Conservation (phyloP, 768 basidiomycete genomes). For the Pulveroboletus sp. region DNA sequence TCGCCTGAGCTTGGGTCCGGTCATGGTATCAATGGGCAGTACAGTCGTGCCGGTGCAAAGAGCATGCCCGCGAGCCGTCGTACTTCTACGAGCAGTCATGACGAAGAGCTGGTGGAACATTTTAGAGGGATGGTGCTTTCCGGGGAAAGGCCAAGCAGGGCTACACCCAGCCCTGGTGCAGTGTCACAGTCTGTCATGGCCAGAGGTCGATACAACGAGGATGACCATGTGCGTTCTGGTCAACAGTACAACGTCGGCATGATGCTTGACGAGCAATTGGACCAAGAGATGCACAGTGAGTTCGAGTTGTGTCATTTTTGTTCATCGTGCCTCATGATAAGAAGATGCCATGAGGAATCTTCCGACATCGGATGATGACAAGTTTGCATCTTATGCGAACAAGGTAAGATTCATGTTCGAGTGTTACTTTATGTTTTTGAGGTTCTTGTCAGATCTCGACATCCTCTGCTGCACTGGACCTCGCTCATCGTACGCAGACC, state of each 20-base stretch:
- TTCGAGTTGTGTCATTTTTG: conserved; percentile 13
- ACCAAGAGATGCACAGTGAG: conserved; percentile 93
- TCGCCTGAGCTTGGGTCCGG: conserved; percentile 62
- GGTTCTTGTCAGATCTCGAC: conserved; percentile 58
- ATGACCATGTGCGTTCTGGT: conserved; percentile 58
- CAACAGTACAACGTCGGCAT: conserved; percentile 78
- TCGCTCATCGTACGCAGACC: conserved; percentile 85
- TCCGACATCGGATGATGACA: conserved; percentile 88
- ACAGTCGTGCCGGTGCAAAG: conserved; percentile 75
- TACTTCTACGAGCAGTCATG: conserved; percentile 83
- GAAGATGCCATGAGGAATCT: conserved; percentile 86
- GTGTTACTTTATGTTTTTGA: conserved; percentile 6
- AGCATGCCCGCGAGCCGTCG: conserved; percentile 92
- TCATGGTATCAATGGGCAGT: conserved; percentile 49
- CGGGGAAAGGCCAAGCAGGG: conserved; percentile 56
- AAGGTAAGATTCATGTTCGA: conserved; percentile 47
- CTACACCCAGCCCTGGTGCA: conserved; percentile 54
- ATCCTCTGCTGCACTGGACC: conserved; percentile 89
- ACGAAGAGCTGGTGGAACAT: conserved; percentile 77
- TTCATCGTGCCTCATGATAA: conserved; percentile 16
- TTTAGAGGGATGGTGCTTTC: conserved; percentile 69
- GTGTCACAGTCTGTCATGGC: conserved; percentile 53
- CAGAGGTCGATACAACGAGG: conserved; percentile 54
- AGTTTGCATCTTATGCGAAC: conserved; percentile 62
- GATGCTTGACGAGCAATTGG: conserved; percentile 91